Conservation (phyloP, 2,329 filamentous ascomycete genomes). For the Verticillium klebahnii region DNA sequence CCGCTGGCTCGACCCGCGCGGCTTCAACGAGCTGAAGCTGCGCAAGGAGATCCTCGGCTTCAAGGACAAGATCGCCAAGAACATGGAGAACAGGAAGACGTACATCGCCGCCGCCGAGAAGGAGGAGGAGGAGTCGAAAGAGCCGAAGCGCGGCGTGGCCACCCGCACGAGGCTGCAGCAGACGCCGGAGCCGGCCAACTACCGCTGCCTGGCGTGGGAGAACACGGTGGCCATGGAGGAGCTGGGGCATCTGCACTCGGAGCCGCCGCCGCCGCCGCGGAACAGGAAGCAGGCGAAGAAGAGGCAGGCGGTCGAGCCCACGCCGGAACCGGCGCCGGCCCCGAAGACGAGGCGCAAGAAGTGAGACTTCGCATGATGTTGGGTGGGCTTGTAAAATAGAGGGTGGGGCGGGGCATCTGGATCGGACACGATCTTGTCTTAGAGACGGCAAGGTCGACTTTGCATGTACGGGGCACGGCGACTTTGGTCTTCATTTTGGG, state of each 20-base stretch:
- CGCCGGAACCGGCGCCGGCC: conserved; percentile 15
- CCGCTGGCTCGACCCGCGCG: conserved; percentile 82
- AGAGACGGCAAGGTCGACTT: background rate
- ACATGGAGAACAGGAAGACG: conserved; percentile 75
- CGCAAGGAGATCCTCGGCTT: conserved; percentile 79
- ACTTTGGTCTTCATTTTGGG: background rate
- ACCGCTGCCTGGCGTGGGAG: conserved; percentile 49
- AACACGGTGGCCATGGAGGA: conserved; percentile 55
- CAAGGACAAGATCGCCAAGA: conserved; percentile 67
- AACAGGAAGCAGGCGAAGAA: conserved; percentile 48
- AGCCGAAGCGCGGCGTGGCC: conserved; percentile 35
- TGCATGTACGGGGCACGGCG: background rate
- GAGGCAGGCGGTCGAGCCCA: conserved; percentile 33
- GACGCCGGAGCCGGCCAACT: conserved; percentile 39
- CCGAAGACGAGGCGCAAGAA: conserved; percentile 17
- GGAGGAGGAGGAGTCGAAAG: conserved; percentile 29
- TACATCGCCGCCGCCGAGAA: conserved; percentile 57
- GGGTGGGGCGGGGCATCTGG: background rate
- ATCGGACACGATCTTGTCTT: background rate
- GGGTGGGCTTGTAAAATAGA: background rate
- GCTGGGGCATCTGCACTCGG: conserved; percentile 52
- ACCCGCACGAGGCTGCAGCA: conserved; percentile 41
- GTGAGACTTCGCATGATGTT: background rate
- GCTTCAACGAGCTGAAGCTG: conserved; percentile 79
- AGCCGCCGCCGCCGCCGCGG: conserved; percentile 47